Evolutionary conservation across 768 basidiomycete species (phyloP), one percentile per base, ranked within the genome.

Genomic region (Leccinellum rugosiceps): DNA sequence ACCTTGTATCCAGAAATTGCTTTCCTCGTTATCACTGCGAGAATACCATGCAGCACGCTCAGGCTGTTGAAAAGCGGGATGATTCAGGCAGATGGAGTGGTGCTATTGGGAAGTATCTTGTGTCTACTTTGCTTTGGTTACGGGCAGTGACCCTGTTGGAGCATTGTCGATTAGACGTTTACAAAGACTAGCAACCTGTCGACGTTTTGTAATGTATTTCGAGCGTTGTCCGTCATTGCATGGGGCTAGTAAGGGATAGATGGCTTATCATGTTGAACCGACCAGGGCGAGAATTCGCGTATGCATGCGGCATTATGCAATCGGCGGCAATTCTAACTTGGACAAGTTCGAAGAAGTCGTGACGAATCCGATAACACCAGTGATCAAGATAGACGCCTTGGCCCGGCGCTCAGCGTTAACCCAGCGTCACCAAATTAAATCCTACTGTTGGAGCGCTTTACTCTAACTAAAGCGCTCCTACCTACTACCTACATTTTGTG

Each of bases 1-100:
- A 63, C 25, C 45, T 74, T 55, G 60, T 75, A 50, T 58, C 49
- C 17, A 62, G 60, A 15, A 66, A 67, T 50, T 59, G 55, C 46
- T 19, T 61, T 50, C 43, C 51, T 53, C 48, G 50, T 35, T 55
- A 58, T 31, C 52, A n/a, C 52, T 6, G 43, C 35, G 54, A 53
- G n/a, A 43, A 46, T 45, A n/a, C 26, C 15, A 25, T 35, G 30
- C 51, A 45, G 14, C 23, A 30, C 5, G 32, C 34, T 30, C 28
- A 30, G 25, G n/a, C 21, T 32, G 23, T 19, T 8, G 52, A 46
- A 47, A 50, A 41, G 31, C 58, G 19, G 9, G 55, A 23, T 3
- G 28, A 55, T 23, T 3, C 23, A 14, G 56, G 44, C 38, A 55
- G 65, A 30, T 57, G 62, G 62, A 49, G 25, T 44, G 58, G 58